A percentile compares a stretch with the other conserved stretches of the same genome.
These are phyloP conservation scores for Pulveroboletus sp. DNA, from an alignment of 768 basidiomycete species.

Conservation along the genomic window DNA sequence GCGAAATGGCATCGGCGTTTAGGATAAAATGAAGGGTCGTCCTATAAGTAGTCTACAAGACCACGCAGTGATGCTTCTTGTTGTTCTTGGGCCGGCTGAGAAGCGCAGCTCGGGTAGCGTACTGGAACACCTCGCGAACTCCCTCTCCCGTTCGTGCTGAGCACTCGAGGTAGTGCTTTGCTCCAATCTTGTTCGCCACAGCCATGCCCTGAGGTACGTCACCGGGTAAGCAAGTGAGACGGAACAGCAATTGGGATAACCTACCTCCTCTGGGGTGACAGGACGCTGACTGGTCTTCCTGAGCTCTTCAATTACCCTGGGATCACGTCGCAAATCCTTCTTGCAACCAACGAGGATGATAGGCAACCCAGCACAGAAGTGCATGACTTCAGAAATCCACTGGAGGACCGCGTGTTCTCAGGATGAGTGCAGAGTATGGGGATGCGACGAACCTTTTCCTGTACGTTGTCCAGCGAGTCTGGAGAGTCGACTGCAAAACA, in stretches of 20 bases:
- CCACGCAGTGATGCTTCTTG: conserved; percentile 43
- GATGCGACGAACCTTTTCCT: conserved; percentile 82
- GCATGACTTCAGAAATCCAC: conserved; percentile 99
- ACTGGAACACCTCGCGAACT: conserved; percentile 97
- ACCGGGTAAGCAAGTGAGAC: neutral
- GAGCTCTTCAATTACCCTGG: conserved; percentile 89
- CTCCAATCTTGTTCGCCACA: conserved; percentile 93
- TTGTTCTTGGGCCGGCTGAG: conserved; percentile 49
- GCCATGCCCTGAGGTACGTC: conserved; percentile 70
- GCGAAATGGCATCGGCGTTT: conserved; percentile 20
- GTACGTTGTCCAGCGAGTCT: conserved; percentile 98
- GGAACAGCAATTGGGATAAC: conserved; percentile 9
- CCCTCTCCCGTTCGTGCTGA: conserved; percentile 95
- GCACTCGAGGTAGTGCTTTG: conserved; percentile 96
- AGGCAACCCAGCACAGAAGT: conserved; percentile 92
- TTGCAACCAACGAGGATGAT: conserved; percentile 99
- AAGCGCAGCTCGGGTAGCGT: conserved; percentile 90
- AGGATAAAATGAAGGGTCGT: conserved; percentile 16
- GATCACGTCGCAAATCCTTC: conserved; percentile 95
- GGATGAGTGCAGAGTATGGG: conserved; percentile 2
- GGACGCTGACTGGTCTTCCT: conserved; percentile 92
- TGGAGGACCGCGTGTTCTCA: conserved; percentile 31
- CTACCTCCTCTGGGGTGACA: conserved; percentile 88
- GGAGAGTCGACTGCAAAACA: conserved; percentile 98
- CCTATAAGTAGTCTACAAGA: conserved; percentile 39